A percentile compares a stretch with the other conserved stretches of the same genome.
Evolutionary conservation across 2,329 filamentous ascomycete species (phyloP).

Genomic region (Orbilia javanica): DNA sequence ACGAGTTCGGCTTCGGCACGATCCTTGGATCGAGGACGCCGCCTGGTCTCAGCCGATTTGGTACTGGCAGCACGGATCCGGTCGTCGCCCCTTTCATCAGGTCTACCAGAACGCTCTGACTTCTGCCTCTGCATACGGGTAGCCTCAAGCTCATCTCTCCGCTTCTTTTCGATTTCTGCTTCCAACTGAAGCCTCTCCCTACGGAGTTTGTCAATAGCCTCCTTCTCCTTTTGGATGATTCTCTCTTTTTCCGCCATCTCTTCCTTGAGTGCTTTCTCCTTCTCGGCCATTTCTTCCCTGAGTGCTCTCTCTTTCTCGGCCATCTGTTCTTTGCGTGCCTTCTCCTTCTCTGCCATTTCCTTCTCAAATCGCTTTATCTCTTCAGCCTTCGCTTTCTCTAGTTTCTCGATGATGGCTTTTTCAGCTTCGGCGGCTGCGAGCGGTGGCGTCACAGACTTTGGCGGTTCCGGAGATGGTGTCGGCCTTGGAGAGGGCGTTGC

Average conservation of each 20-base stretch:
- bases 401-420: conserved; percentile 36
- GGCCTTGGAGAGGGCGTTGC: conserved; percentile 20
- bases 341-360: conserved; percentile 51
- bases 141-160: conserved; percentile 47
- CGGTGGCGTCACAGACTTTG: conserved; percentile 15
- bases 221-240: conserved; percentile 23
- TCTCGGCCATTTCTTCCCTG: conserved; percentile 45
- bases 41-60: conserved; percentile 50
- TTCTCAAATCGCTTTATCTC: conserved; percentile 27
- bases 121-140: conserved; percentile 54
- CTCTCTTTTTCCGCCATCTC: conserved; percentile 18
- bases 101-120: conserved; percentile 48
- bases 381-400: conserved; percentile 42
- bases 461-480: conserved; percentile 29
- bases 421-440: conserved; percentile 27
- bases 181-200: conserved; percentile 39
- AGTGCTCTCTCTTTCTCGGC: conserved; percentile 14
- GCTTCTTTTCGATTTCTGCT: conserved; percentile 41
- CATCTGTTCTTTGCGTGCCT: conserved; percentile 5
- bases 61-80: conserved; percentile 45
- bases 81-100: conserved; percentile 46
- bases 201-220: conserved; percentile 53
- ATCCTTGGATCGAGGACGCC: conserved; percentile 53
- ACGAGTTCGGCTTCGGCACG: conserved; percentile 54
- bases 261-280: conserved; percentile 28